These are phyloP conservation scores for Aspergillus incahuasiensis DNA, from an alignment of 495 filamentous ascomycete genomes.

Conservation along the genomic window DNA sequence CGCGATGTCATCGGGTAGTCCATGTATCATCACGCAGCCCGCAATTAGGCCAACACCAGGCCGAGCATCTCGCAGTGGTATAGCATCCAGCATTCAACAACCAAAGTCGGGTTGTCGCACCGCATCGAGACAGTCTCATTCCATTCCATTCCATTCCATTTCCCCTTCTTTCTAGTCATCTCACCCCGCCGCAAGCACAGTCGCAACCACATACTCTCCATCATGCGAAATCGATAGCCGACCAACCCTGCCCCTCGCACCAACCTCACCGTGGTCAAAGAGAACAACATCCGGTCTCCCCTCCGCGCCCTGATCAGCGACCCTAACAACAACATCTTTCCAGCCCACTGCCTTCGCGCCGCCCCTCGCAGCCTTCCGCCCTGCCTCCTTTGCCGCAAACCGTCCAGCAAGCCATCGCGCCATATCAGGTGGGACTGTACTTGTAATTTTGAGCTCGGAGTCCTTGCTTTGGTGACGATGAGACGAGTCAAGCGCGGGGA, in stretches of 20 bases:
- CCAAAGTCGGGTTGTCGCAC: background rate
- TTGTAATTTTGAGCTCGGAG: background rate
- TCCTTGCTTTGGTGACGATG: background rate
- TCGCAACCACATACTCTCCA: constrained; percentile 56
- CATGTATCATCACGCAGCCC: too few relatives aligned
- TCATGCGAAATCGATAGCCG: constrained; percentile 55
- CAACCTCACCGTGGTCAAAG: constrained; percentile 19
- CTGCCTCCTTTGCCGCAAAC: constrained; percentile 48
- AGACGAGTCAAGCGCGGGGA: constrained; percentile 3
- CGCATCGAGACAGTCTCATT: background rate
- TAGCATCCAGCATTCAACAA: background rate
- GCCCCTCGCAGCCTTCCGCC: constrained; percentile 41
- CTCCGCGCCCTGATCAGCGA: constrained; percentile 2
- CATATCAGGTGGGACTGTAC: constrained; percentile 37
- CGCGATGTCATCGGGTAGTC: too few relatives aligned
- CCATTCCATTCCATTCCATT: background rate
- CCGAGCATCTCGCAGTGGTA: background rate
- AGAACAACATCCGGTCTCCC: constrained; percentile 40
- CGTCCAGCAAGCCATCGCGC: constrained; percentile 45
- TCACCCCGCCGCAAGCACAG: constrained; percentile 42
- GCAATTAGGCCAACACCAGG: background rate
- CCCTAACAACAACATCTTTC: constrained; percentile 35
- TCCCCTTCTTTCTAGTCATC: background rate
- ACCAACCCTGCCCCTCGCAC: constrained; percentile 26
- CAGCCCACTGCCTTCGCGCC: constrained; percentile 38